Conservation (phyloP, 2,329 filamentous ascomycete genomes). For the Beauveria varroae region DNA sequence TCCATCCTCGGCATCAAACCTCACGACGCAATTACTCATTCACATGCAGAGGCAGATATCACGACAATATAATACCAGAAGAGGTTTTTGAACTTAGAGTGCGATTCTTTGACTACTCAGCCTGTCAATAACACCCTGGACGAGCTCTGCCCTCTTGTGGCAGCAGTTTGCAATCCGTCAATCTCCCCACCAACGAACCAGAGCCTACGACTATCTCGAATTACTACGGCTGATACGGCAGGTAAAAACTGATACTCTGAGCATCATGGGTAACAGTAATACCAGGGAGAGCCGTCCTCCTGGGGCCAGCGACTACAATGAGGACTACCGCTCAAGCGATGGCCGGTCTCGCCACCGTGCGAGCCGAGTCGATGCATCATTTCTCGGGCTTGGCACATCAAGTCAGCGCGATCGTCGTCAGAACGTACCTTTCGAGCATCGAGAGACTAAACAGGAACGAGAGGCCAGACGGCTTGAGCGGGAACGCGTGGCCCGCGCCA, state of each 20-base stretch:
- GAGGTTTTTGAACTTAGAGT: too few relatives aligned
- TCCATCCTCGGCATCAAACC: background rate
- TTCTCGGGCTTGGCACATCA: slow-evolving; percentile 35
- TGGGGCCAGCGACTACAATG: slow-evolving; percentile 15
- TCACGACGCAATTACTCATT: background rate
- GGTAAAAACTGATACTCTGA: background rate
- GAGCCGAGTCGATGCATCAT: slow-evolving; percentile 38
- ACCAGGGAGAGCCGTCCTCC: slow-evolving; percentile 31
- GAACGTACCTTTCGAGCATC: slow-evolving; percentile 50
- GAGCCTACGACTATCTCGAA: background rate
- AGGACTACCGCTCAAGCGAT: background rate
- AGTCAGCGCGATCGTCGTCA: slow-evolving; percentile 31
- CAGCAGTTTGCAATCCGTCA: background rate
- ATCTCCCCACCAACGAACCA: background rate
- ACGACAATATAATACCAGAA: too few relatives aligned
- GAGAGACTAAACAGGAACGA: slow-evolving; percentile 85
- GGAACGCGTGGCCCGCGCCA: slow-evolving; percentile 65
- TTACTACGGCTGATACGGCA: background rate
- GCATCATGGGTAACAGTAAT: slow-evolving; percentile 31
- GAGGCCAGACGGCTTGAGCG: slow-evolving; percentile 80
- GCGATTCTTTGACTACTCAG: background rate
- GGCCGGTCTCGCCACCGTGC: slow-evolving; percentile 16
- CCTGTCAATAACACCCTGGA: background rate
- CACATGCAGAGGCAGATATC: background rate
- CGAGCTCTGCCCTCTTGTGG: background rate